Conservation (phyloP, 169 alveolate genomes). For the Theileria sp. region DNA sequence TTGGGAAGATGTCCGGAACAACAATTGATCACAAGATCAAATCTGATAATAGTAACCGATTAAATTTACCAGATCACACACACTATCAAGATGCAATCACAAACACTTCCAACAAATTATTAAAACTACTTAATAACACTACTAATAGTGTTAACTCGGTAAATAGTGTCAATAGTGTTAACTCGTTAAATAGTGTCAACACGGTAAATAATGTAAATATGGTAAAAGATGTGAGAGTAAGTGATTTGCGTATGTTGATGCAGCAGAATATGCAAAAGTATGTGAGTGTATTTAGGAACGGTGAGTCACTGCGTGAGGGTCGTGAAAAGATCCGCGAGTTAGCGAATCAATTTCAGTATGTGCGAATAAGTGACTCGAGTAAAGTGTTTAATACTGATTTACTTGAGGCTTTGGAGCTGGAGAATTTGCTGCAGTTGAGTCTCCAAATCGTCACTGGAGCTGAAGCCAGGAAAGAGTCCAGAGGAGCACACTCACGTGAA, state of each 20-base stretch:
- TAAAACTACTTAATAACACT: constrained; percentile 23
- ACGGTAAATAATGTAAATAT: no score
- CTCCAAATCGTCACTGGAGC: constrained; percentile 91
- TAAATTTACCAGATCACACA: neutral
- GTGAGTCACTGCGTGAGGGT: constrained; percentile 87
- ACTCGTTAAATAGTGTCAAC: neutral
- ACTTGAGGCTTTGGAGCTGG: constrained; percentile 92
- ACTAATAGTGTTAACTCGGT: constrained; percentile 23
- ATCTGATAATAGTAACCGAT: constrained; percentile 18
- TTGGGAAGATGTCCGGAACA: constrained; percentile 94
- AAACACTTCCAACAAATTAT: constrained; percentile 80
- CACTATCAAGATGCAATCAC: constrained; percentile 56
- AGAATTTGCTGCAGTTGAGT: constrained; percentile 88
- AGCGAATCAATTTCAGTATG: constrained; percentile 78
- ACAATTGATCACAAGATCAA: constrained; percentile 77
- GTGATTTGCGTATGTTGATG: constrained; percentile 70
- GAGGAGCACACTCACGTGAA: constrained; percentile 99
- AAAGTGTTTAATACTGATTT: constrained; percentile 95
- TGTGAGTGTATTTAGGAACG: constrained; percentile 94
- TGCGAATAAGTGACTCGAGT: constrained; percentile 86
- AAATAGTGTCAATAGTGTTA: neutral
- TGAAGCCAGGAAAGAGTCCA: constrained; percentile 91
- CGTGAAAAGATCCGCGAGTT: constrained; percentile 77
- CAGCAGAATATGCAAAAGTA: constrained; percentile 91
- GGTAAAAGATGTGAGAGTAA: constrained; percentile 30